Base-by-base conservation (phyloP, 2,329 filamentous ascomycete species). In the Colletotrichum lindemuthianum region DNA sequence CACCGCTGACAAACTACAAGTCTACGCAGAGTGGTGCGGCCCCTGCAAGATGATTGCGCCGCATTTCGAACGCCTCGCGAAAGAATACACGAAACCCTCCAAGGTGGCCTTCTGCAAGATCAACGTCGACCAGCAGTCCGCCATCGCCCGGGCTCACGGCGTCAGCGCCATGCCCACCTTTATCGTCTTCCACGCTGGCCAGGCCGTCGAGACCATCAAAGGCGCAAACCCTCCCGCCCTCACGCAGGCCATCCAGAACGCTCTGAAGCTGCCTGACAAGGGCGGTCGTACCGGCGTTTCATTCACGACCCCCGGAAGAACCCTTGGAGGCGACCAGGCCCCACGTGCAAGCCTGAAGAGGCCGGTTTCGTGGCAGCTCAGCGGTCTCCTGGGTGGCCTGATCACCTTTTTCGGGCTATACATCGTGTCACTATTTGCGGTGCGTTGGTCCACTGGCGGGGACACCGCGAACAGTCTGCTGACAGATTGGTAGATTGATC, bases 21-120 rank as follows among this genome's bases (percentile, higher is more conserved):
- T 97, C 84, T 96, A 96, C 75, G 95, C 95, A 77, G 92, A 96
- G 80, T 97, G 93, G 92, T 98, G 93, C 77, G 91, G 90, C 60
- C 93, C 95, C 73, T 97, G 94, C 86, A 96, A 96, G 81, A 87
- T 90, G 75, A 96, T 98, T 69, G 92, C 92, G 53, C 95, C 95
- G 16, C 87, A 92, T 61, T 98, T 96, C 78, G 92, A 97, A 74
- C 88, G 90, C 71, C 89, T 98, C 63, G 88, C 93, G 51, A 84
- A 85, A 64, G 91, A 95, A 76, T 88, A 96, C 73, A 89, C 93
- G 52, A 89, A 93, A 69, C 90, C 93, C 13, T 90, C 90, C 73
- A 89, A 89, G 74, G 91, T 98, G 72, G 91, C 92, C 50, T 99
- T 98, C 76, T 89, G 88, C 74, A 98, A 97, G 80, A 88, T 98